A percentile compares a stretch with the other conserved stretches of the same genome.
phyloP scores from a whole-genome alignment of 768 basidiomycete species.

The Amylocystis lapponica region DNA sequence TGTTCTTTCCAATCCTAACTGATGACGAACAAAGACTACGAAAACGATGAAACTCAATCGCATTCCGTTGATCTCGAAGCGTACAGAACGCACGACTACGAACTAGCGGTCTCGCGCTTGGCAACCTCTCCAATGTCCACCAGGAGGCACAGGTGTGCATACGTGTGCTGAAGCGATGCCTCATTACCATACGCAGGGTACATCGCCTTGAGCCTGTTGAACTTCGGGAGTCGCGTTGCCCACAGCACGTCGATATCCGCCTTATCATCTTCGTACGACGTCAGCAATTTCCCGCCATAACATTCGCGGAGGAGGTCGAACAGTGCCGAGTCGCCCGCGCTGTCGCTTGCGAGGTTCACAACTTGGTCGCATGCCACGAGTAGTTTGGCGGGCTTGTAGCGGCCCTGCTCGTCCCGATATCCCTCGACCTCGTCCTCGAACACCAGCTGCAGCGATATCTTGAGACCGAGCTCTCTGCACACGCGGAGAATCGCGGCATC shows the following conservation, averaged over 20 bases:
- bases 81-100: too few species aligned
- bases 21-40: too few species aligned
- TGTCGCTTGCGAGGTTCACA: not conserved
- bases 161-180: constrained; percentile 8
- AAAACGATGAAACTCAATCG: too few species aligned
- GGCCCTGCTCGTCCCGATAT: not conserved
- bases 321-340: not conserved
- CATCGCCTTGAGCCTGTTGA: not conserved
- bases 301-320: not conserved
- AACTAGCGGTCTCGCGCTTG: not conserved
- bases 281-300: not conserved
- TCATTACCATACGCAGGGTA: constrained; percentile 13
- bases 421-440: constrained; percentile 3
- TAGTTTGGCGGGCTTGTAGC: too few species aligned
- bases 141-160: constrained; percentile 9
- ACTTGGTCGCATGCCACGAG: not conserved
- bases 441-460: constrained; percentile 1
- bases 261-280: too few species aligned
- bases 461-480: constrained; percentile 1
- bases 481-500: constrained; percentile 6
- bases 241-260: not conserved
- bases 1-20: too few species aligned
- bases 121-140: constrained; percentile 1
- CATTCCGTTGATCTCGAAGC: too few species aligned
- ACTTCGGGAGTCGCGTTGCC: not conserved